phyloP scores from a whole-genome alignment of 2,329 filamentous ascomycete genomes.

The Beauveria sp. region DNA sequence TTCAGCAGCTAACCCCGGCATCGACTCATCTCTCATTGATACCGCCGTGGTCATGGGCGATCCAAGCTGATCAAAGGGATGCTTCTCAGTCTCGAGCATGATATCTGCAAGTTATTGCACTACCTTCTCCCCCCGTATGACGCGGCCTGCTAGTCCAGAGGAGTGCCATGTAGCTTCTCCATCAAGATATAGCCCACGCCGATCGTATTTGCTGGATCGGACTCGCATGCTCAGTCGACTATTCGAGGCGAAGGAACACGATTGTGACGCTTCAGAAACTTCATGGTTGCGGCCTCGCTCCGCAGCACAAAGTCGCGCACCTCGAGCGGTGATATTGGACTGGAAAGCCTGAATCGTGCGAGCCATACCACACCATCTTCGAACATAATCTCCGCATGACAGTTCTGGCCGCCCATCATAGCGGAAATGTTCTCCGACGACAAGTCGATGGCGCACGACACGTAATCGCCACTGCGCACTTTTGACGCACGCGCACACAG shows the following conservation, averaged over 20 bases:
- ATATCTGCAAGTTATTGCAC: constrained; percentile 25
- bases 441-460: constrained; percentile 17
- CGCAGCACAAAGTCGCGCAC: constrained; percentile 19
- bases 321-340: constrained; percentile 14
- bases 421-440: constrained; percentile 15
- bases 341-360: constrained; percentile 18
- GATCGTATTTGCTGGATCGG: constrained; percentile 23
- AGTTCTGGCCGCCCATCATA: constrained; percentile 23
- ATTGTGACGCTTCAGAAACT: constrained; percentile 17
- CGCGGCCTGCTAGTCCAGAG: constrained; percentile 27
- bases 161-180: constrained; percentile 30
- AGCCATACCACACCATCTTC: constrained; percentile 20
- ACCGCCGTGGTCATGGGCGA: constrained; percentile 15
- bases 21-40: background rate
- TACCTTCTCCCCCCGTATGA: constrained; percentile 23
- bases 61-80: constrained; percentile 23
- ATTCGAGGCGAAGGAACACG: constrained; percentile 26
- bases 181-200: constrained; percentile 34
- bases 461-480: constrained; percentile 5
- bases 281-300: constrained; percentile 21
- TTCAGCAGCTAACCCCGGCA: background rate
- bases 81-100: constrained; percentile 24
- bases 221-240: constrained; percentile 26
- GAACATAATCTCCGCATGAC: constrained; percentile 22
- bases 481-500: constrained; percentile 16